Evolutionary conservation across 805 yeast species (phyloP).

Genomic region (Kodamaea laetipori): DNA sequence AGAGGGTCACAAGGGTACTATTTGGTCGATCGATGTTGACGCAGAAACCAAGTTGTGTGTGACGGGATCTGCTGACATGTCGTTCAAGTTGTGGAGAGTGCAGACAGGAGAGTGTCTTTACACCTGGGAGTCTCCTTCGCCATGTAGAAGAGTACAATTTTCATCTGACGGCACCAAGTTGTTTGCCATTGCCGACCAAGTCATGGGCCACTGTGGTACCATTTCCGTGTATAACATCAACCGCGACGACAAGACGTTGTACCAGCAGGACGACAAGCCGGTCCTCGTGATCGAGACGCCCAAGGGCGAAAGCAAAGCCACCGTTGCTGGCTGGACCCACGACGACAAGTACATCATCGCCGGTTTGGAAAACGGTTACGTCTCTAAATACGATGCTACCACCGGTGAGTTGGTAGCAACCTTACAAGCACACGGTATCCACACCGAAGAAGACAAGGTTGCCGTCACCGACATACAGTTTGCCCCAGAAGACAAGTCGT

Average conservation of each 20-base stretch:
- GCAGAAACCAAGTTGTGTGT: constrained; percentile 63
- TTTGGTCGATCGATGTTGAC: constrained; percentile 92
- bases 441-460: constrained; percentile 45
- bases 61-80: constrained; percentile 91
- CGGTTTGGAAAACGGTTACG: constrained; percentile 84
- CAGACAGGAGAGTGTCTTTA: constrained; percentile 72
- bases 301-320: constrained; percentile 59
- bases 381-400: constrained; percentile 74
- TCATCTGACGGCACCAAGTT: constrained; percentile 69
- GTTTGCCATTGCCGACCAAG: constrained; percentile 83
- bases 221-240: constrained; percentile 67
- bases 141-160: constrained; percentile 90
- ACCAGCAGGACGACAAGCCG: constrained; percentile 56
- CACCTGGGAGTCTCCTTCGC: constrained; percentile 75
- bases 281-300: constrained; percentile 59
- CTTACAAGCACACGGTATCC: constrained; percentile 69
- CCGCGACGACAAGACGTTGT: constrained; percentile 38
- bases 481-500: constrained; percentile 74
- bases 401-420: constrained; percentile 70
- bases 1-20: constrained; percentile 82
- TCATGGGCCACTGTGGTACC: constrained; percentile 85
- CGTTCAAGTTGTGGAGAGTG: constrained; percentile 82
- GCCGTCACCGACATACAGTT: constrained; percentile 86
- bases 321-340: constrained; percentile 87
- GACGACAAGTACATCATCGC: constrained; percentile 73